Base-by-base conservation (phyloP, 768 basidiomycete genomes). In the Serendipita sp. region DNA sequence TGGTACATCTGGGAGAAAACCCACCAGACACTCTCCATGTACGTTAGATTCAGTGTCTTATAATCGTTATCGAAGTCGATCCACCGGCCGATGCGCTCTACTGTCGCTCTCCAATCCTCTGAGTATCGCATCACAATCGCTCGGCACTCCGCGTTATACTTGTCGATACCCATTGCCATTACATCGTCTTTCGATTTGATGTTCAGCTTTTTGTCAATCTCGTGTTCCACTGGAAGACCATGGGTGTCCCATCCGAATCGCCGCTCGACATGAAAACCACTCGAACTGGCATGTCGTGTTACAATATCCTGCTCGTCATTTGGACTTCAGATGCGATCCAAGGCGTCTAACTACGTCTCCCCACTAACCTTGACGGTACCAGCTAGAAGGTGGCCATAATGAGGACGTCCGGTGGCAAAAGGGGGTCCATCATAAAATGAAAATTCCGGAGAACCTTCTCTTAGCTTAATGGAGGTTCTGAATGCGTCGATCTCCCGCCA, bases 11-110 rank as follows among this genome's bases (percentile, higher is more conserved):
- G 84, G 61, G 82, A 78, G 73, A 99, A 99, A 7, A 90, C 96
- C 96, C 96, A 99, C 96, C 96, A 99, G 11, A 96, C 90, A 51
- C 84, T 86, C 77, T 99, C 96, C 96, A 99, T 98, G 73, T 90
- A 99, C 7, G 84, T 76, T 4, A 84, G 73, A 69, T 98, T 92
- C 65, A 98, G 80, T 16, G 96, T 99, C 78, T 97, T 98, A 78
- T 99, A 99, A 69, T 97, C 96, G 68, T 97, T 90, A 74, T 99
- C 96, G 68, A 99, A 99, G 74, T 99, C 96, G 75, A 99, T 98
- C 96, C 96, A 99, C 66, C 96, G 84, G 34, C 95, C 96, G 87
- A 98, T 94, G 66, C 96, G 84, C 73, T 96, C 94, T 62, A 99
- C 95, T 3, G 94, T 98, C 38, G 76, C 70, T 56, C 93, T 84